phyloP scores from a whole-genome alignment of 805 yeast species.

The Candida jianshihensis region DNA sequence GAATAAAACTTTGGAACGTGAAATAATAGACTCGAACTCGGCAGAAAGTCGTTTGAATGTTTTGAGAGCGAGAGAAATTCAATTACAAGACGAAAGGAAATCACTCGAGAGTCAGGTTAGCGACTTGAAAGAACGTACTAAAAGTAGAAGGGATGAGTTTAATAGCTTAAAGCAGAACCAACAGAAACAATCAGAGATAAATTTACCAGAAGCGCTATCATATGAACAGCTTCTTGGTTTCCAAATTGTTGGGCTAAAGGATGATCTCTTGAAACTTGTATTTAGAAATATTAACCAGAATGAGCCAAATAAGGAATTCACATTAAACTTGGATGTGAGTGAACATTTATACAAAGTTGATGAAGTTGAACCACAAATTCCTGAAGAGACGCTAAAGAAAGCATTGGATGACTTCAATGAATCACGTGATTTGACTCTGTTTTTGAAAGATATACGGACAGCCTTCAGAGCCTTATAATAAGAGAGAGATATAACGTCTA shows the following conservation, averaged over 20 bases:
- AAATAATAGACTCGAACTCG: slow-evolving; percentile 23
- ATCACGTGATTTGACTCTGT: slow-evolving; percentile 15
- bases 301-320: slow-evolving; percentile 34
- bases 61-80: slow-evolving; percentile 28
- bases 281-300: slow-evolving; percentile 42
- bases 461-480: slow-evolving; percentile 11
- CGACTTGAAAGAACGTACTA: slow-evolving; percentile 27
- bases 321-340: slow-evolving; percentile 39
- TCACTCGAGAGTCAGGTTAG: slow-evolving; percentile 24
- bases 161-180: slow-evolving; percentile 28
- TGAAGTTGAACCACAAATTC: slow-evolving; percentile 32
- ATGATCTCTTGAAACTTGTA: slow-evolving; percentile 39
- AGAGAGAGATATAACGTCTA: too few species aligned
- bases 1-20: slow-evolving; percentile 5
- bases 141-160: slow-evolving; percentile 26
- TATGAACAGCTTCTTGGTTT: slow-evolving; percentile 52
- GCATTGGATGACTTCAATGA: slow-evolving; percentile 12
- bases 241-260: slow-evolving; percentile 41
- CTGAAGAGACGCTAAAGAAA: slow-evolving; percentile 13
- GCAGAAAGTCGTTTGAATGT: slow-evolving; percentile 26
- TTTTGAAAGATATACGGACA: slow-evolving; percentile 16
- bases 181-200: slow-evolving; percentile 36
- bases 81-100: slow-evolving; percentile 25
- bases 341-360: slow-evolving; percentile 32
- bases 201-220: slow-evolving; percentile 43